Conservation (phyloP, 2,329 filamentous ascomycete genomes). For the Aureobasidium sp. region DNA sequence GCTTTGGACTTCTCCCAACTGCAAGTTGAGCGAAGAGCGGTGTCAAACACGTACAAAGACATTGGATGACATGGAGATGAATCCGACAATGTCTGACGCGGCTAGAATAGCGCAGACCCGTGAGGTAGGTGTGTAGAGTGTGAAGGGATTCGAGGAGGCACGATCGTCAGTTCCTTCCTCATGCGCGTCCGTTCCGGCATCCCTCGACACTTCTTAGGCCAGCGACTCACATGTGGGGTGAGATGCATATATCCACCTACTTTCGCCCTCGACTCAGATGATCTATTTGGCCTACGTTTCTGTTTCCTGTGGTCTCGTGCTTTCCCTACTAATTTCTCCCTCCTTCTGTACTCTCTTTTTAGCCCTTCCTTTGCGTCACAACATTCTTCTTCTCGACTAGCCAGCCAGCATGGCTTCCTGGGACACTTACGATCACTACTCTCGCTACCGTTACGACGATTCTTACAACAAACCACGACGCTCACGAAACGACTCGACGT, state of each 20-base stretch:
- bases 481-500: slow-evolving; percentile 20
- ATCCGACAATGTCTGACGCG: not conserved
- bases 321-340: not conserved
- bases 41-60: slow-evolving; percentile 2
- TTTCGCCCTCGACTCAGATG: not conserved
- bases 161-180: slow-evolving; percentile 12
- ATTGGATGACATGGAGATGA: not conserved
- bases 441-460: slow-evolving; percentile 15
- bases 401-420: slow-evolving; percentile 22
- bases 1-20: slow-evolving; percentile 7
- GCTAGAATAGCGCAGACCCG: not conserved
- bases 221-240: slow-evolving; percentile 11
- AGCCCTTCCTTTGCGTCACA: not conserved
- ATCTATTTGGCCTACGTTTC: not conserved
- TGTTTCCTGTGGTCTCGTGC: not conserved
- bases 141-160: not conserved
- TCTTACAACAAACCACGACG: slow-evolving; percentile 15
- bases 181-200: slow-evolving; percentile 6
- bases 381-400: not conserved
- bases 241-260: slow-evolving; percentile 3
- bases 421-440: slow-evolving; percentile 20
- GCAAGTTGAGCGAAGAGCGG: slow-evolving; percentile 7
- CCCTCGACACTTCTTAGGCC: not conserved
- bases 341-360: not conserved
- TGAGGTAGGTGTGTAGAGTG: not conserved